Evolutionary conservation across 2,329 filamentous ascomycete genomes (phyloP), one percentile per base, ranked within the genome.

Genomic region (Mollisia scopiformis): DNA sequence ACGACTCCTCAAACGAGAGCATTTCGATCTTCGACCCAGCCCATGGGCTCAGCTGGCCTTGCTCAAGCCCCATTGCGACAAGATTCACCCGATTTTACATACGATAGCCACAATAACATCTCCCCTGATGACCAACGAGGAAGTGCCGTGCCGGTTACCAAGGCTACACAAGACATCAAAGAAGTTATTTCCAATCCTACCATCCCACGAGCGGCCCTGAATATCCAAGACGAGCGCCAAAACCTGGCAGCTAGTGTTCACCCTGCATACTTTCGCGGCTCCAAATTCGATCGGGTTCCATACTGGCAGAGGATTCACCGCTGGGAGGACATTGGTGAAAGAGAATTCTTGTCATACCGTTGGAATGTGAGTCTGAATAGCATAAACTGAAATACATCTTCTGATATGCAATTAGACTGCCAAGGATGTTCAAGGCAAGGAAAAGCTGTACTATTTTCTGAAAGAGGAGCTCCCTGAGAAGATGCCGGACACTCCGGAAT

Each of bases 281-380:
- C 57, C 6, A 64, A 62, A 27, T 62, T 65, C 39, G 62, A 69
- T 13, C 61, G 63, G 37, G 54, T 63, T 8, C 59, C 65, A 47
- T 86, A 84, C 64, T 86, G 83, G 83, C 78, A 78, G 23, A 77
- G 76, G 16, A 75, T 85, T 16, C 72, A 78, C 1, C 68, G 77
- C 23, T 87, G 83, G 82, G 74, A 78, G 57, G 67, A 83, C 63
- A 75, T 84, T 0, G 68, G 79, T 0, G 67, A 73, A 2, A 71
- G 79, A 1, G 74, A 84, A 0, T 87, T 86, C 63, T 73, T 83
- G 21, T 82, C 76, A 33, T 83, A 85, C 61, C 70, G 75, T 11
- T 87, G 83, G 82, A 80, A 82, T 65, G 84, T 84, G 74, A 71
- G 80, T 47, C n/a, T n/a, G 2, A 13, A 47, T 21, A 35, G n/a